Conservation (phyloP, 2,329 filamentous ascomycete genomes). For the Sporothrix phasma region DNA sequence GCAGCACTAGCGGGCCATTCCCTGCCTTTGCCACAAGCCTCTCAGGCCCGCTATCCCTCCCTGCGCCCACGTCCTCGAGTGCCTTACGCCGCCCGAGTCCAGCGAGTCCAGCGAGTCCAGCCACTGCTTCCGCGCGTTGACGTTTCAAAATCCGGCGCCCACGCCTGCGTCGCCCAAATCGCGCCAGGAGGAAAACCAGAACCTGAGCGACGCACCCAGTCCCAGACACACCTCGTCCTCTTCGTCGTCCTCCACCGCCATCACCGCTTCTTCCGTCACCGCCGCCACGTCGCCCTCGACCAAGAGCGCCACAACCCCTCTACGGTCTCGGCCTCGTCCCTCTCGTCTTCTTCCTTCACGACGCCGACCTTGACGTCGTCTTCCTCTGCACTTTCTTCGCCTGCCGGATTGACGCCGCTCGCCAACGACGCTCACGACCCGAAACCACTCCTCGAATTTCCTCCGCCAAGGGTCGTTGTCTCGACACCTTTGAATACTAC, state of each 20-base stretch:
- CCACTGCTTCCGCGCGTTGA: slow-evolving; percentile 1
- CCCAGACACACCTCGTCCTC: slow-evolving; percentile 12
- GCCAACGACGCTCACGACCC: slow-evolving; percentile 25
- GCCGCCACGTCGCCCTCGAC: slow-evolving; percentile 9
- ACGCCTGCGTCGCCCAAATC: neutral
- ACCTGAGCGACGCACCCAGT: neutral
- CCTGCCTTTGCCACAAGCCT: neutral
- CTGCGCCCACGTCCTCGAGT: slow-evolving; percentile 1
- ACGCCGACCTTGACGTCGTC: neutral
- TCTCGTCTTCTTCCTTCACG: neutral
- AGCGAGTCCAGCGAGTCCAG: neutral
- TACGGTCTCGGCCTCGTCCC: neutral
- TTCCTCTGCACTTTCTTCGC: neutral
- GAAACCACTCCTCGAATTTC: slow-evolving; percentile 30
- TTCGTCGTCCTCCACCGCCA: slow-evolving; percentile 13
- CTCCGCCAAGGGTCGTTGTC: slow-evolving; percentile 19
- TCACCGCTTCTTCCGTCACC: slow-evolving; percentile 29
- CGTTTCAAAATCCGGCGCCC: slow-evolving; percentile 13
- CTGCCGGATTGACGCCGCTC: slow-evolving; percentile 12
- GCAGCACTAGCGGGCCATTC: neutral
- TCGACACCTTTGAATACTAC: slow-evolving; percentile 16
- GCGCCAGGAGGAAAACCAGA: neutral
- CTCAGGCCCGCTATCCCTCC: neutral
- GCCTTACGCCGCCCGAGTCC: slow-evolving; percentile 8
- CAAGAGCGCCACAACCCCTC: neutral